Percentiles rank a stretch among this genome's conserved stretches.
Conservation (phyloP, 106 monocot genomes). For the Vanilla planifolia region DNA sequence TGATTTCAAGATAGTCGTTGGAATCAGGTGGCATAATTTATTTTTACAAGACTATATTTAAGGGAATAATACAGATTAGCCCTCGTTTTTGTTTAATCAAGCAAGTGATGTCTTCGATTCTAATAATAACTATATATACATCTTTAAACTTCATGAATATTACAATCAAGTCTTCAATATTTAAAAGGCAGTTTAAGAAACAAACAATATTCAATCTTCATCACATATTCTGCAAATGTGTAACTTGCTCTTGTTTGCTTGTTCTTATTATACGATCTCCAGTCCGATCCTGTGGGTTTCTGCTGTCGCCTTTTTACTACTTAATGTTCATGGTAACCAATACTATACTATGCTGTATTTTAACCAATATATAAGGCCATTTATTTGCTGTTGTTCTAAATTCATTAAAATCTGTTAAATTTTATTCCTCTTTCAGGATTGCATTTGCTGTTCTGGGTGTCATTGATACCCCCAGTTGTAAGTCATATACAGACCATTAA, state of each 20-base stretch:
- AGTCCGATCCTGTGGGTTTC: slow-evolving; percentile 81
- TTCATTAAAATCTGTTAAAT: neutral
- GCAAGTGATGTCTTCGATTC: too few relatives aligned
- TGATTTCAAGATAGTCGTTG: slow-evolving; percentile 61
- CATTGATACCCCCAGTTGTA: slow-evolving; percentile 72
- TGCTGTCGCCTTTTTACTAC: slow-evolving; percentile 67
- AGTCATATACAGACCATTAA: slow-evolving; percentile 7
- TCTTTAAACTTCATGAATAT: too few relatives aligned
- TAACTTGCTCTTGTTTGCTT: neutral
- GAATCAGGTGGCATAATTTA: too few relatives aligned
- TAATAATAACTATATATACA: too few relatives aligned
- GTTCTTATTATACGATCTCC: slow-evolving; percentile 7
- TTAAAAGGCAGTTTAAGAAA: neutral
- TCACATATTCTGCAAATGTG: too few relatives aligned
- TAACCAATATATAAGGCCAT: neutral
- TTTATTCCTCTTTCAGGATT: slow-evolving; percentile 33
- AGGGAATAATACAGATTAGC: too few relatives aligned
- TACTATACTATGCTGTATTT: neutral
- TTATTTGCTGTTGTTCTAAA: neutral
- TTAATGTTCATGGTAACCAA: slow-evolving; percentile 70
- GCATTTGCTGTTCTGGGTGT: slow-evolving; percentile 68
- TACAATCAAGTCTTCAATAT: too few relatives aligned
- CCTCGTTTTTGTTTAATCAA: too few relatives aligned
- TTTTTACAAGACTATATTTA: too few relatives aligned
- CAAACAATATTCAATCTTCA: too few relatives aligned